Evolutionary conservation across 75 land plant genomes (phyloP), one percentile per base, ranked within the genome.

Genomic region (Pinus tabuliformis): DNA sequence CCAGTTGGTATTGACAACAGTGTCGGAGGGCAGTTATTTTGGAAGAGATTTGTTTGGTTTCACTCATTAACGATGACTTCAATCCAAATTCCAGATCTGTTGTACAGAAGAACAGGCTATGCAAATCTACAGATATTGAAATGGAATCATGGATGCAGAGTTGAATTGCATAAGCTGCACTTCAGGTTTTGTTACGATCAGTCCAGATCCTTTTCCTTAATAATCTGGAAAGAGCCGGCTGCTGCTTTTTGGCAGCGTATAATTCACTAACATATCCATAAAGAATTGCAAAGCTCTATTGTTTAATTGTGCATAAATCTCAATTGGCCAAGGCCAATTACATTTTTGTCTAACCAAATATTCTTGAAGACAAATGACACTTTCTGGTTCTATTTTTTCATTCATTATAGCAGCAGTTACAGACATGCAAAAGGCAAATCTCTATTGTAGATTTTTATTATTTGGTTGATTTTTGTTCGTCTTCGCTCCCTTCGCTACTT

Each of bases 91-190:
- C n/a, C 21, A 68, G 72, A 68, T 68, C 12, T 68, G 72, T 20
- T 68, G 72, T 45, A 68, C 24, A 45, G 54, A n/a, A n/a, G 54
- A 68, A 37, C 20, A 39, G 24, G 72, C 22, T n/a, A n/a, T 68
- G 52, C 42, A 68, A 42, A 39, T 68, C 33, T 68, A 68, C 72
- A 42, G 42, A 68, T 42, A 54, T 39, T 45, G 49, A 20, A 68
- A 52, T 68, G 72, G 20, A 68, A 68, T 68, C 72, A 68, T 39
- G 72, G 72, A 39, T 42, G 24, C 72, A 68, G 54, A 68, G 72
- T 42, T 64, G 39, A 64, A 33, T 33, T 64, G 68, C 36, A 64
- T 64, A 64, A 64, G 33, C 68, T 33, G n/a, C 42, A 37, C 68
- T 17, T 36, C 68, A 64, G 68, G 68, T 64, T 64, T 36, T 64